A percentile compares a stretch with the other conserved stretches of the same genome.
Evolutionary conservation across 108 stramenopile genomes (phyloP).

Genomic region (Nitzschia putrida): DNA sequence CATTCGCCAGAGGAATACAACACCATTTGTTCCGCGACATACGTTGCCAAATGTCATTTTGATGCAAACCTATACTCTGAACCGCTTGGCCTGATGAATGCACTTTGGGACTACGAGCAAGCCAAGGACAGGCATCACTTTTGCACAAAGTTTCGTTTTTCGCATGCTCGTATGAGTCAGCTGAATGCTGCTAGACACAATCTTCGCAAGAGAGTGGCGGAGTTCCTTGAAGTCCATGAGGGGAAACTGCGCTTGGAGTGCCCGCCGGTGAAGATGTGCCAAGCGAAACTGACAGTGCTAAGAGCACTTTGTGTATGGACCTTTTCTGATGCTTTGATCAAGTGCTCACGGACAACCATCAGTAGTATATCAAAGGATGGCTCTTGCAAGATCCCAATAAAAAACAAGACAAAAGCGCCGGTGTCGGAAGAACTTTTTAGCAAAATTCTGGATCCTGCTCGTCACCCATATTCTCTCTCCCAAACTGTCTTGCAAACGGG

Average conservation of each 20-base stretch:
- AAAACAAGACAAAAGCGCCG: conserved; percentile 11
- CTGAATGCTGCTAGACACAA: conserved; percentile 51
- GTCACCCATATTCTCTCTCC: conserved; percentile 56
- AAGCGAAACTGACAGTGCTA: conserved; percentile 61
- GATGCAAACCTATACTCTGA: conserved; percentile 84
- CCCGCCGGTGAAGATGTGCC: conserved; percentile 60
- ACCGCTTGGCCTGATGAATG: conserved; percentile 68
- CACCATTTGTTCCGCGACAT: conserved; percentile 49
- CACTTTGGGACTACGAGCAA: conserved; percentile 59
- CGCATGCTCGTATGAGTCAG: conserved; percentile 49
- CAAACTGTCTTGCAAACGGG: conserved; percentile 47
- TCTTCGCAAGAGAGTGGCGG: conserved; percentile 62
- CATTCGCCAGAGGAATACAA: conserved; percentile 62
- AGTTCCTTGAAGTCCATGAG: conserved; percentile 44
- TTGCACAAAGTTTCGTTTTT: conserved; percentile 45
- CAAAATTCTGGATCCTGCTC: conserved; percentile 52
- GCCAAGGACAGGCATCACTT: conserved; percentile 39
- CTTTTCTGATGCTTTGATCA: conserved; percentile 71
- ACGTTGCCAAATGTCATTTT: conserved; percentile 57
- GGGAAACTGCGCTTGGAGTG: conserved; percentile 38
- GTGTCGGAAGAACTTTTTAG: conserved; percentile 41
- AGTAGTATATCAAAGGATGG: background rate
- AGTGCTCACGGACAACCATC: conserved; percentile 28
- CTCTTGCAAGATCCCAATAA: conserved; percentile 31
- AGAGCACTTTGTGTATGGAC: conserved; percentile 75